phyloP scores from a whole-genome alignment of 1,139 yeast species.

The Geotrichum europaeum region DNA sequence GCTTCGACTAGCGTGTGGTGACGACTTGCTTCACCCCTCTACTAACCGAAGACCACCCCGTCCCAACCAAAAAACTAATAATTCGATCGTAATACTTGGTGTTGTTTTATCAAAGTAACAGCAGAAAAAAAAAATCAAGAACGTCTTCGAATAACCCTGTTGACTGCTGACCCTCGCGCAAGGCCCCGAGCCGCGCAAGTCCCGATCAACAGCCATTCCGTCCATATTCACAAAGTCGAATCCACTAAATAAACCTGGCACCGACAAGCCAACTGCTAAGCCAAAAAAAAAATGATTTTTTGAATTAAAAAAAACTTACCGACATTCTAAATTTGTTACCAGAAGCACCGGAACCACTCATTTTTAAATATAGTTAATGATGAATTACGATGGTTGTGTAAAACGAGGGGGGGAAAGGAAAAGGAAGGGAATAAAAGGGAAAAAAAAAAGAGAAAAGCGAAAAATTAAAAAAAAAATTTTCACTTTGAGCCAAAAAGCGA shows the following conservation, averaged over 20 bases:
- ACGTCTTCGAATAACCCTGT: too few species aligned
- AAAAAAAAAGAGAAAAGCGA: background rate
- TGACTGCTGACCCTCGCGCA: too few species aligned
- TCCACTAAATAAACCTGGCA: constrained; percentile 99
- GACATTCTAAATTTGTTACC: constrained; percentile 99
- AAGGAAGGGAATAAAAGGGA: background rate
- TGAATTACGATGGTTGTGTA: background rate
- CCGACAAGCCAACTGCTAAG: constrained; percentile 98
- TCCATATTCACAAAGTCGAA: constrained; percentile 16
- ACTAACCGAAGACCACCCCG: too few species aligned
- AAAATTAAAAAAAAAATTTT: background rate
- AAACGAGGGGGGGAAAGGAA: background rate
- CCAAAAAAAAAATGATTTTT: background rate
- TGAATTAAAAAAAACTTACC: constrained; percentile 49
- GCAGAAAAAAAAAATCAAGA: too few species aligned
- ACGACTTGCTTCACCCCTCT: too few species aligned
- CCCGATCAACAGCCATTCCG: background rate
- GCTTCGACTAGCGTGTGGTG: too few species aligned
- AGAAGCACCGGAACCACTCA: constrained; percentile 64
- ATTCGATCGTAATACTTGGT: too few species aligned
- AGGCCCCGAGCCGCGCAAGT: too few species aligned
- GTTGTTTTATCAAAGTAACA: too few species aligned
- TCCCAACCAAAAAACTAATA: too few species aligned
- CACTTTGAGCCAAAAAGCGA: background rate
- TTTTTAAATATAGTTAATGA: background rate